phyloP scores from a whole-genome alignment of 1,284 basidiomycete genomes.

The Cutaneotrichosporon sp. region DNA sequence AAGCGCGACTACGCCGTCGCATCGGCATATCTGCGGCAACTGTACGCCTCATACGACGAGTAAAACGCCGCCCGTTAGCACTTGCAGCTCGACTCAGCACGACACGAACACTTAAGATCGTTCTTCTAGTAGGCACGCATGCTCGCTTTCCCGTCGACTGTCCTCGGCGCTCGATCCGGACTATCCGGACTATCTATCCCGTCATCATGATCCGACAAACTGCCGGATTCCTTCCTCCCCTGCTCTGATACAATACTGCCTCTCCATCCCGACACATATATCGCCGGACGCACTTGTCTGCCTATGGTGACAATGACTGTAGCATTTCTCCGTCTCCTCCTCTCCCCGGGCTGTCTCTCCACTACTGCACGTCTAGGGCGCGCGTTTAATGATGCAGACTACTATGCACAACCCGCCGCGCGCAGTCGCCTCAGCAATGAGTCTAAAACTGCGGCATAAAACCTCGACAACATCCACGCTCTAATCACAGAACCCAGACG shows the following conservation, averaged over 20 bases:
- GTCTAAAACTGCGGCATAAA: not conserved
- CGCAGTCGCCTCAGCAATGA: not conserved
- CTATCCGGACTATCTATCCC: not conserved
- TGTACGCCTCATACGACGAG: constrained; percentile 47
- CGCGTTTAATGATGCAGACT: constrained; percentile 21
- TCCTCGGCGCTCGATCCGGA: not conserved
- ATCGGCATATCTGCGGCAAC: constrained; percentile 59
- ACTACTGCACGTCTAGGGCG: constrained; percentile 4
- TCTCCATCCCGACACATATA: not conserved
- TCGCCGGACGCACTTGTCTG: constrained; percentile 5
- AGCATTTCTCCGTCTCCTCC: constrained; percentile 7
- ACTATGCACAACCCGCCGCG: constrained; percentile 4
- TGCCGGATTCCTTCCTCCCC: not conserved
- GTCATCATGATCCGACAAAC: not conserved
- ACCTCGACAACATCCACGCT: not conserved
- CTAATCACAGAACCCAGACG: not conserved
- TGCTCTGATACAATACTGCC: not conserved
- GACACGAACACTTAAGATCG: not conserved
- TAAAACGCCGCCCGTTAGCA: not conserved
- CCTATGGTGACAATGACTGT: constrained; percentile 6
- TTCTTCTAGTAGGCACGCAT: not conserved
- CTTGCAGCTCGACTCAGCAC: constrained; percentile 1
- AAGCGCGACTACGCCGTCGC: constrained; percentile 63
- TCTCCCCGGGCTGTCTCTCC: not conserved
- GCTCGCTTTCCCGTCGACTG: not conserved